Conservation (phyloP, 2,329 filamentous ascomycete species). For the Parastagonospora avenae region DNA sequence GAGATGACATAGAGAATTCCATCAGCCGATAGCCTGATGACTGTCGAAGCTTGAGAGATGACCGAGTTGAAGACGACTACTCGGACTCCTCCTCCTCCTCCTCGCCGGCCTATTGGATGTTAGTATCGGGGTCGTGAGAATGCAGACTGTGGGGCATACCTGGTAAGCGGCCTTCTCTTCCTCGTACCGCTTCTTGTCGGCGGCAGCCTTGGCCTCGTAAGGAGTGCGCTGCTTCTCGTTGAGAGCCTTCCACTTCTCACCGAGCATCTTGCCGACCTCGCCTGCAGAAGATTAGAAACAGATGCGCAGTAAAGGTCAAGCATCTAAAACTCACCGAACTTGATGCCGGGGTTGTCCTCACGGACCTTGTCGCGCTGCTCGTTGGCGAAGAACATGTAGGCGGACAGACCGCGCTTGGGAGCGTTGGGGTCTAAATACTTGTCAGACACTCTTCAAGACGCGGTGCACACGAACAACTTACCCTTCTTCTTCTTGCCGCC, state of each 20-base stretch:
- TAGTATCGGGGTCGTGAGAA: constrained; percentile 11
- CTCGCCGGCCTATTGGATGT: constrained; percentile 30
- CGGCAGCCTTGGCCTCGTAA: constrained; percentile 94
- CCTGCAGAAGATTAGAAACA: constrained; percentile 56
- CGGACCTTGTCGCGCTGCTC: constrained; percentile 98
- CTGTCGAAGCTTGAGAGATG: constrained; percentile 19
- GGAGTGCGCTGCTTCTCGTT: constrained; percentile 90
- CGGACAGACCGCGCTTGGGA: constrained; percentile 98
- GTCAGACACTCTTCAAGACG: constrained; percentile 11
- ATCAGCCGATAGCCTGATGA: constrained; percentile 24
- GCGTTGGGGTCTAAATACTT: constrained; percentile 80
- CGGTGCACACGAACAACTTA: constrained; percentile 41
- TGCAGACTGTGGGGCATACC: constrained; percentile 25
- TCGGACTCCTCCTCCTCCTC: constrained; percentile 51
- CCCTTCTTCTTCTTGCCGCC: constrained; percentile 75
- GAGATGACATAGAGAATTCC: constrained; percentile 30
- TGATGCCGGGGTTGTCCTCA: constrained; percentile 96
- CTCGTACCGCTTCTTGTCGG: constrained; percentile 99
- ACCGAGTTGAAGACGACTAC: constrained; percentile 28
- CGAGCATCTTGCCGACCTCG: constrained; percentile 96
- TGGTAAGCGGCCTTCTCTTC: constrained; percentile 87
- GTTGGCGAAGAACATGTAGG: constrained; percentile 99
- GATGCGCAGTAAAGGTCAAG: neutral
- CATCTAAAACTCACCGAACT: constrained; percentile 71
- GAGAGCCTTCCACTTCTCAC: constrained; percentile 98